A percentile compares a stretch with the other conserved stretches of the same genome.
Conservation (phyloP, 2,329 filamentous ascomycete species). For the Xylariaceae sp. region DNA sequence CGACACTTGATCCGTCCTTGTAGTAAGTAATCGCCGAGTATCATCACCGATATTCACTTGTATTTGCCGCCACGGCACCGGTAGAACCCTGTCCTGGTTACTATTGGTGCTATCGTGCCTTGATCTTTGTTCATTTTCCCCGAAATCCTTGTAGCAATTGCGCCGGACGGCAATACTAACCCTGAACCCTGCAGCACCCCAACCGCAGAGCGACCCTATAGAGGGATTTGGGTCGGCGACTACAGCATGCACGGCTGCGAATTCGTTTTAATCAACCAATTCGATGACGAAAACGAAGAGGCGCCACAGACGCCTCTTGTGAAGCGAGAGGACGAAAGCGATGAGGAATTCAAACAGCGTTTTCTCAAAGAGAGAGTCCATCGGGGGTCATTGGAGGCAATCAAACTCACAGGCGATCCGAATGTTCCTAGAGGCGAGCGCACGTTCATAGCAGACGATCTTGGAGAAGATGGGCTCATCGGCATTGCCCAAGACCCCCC, state of each 20-base stretch:
- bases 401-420: slow-evolving; percentile 88
- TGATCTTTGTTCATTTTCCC: neutral
- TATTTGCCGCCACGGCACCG: neutral
- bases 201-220: slow-evolving; percentile 72
- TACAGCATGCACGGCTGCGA: slow-evolving; percentile 86
- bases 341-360: slow-evolving; percentile 42
- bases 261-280: slow-evolving; percentile 77
- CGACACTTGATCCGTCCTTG: slow-evolving; percentile 65
- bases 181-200: slow-evolving; percentile 47
- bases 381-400: slow-evolving; percentile 65
- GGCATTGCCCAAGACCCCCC: slow-evolving; percentile 58
- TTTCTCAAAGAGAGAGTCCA: slow-evolving; percentile 48
- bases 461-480: slow-evolving; percentile 62
- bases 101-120: neutral
- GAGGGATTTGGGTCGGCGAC: slow-evolving; percentile 89
- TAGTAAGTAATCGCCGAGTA: slow-evolving; percentile 41
- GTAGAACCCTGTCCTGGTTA: neutral
- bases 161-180: slow-evolving; percentile 4
- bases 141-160: neutral
- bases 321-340: slow-evolving; percentile 39
- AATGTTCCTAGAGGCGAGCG: slow-evolving; percentile 84
- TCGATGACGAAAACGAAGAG: slow-evolving; percentile 50
- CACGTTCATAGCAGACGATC: slow-evolving; percentile 74
- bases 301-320: slow-evolving; percentile 38
- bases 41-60: neutral